Percentiles rank a stretch among this genome's conserved stretches.
phyloP scores from a whole-genome alignment of 805 yeast genomes.

The Pichia membranifaciens region DNA sequence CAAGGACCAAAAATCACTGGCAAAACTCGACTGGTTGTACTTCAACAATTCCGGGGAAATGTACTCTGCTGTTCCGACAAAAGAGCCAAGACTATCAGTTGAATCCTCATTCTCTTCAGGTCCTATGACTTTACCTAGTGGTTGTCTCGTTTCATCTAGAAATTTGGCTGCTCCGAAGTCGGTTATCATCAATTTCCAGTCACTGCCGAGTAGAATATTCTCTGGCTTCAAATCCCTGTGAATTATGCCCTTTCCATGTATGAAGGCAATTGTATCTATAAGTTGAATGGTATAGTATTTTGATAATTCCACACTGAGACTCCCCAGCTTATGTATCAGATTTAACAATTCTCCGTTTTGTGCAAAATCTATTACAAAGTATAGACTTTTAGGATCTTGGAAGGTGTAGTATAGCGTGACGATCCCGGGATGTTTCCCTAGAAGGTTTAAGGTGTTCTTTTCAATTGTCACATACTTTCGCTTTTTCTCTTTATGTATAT shows the following conservation, averaged over 20 bases:
- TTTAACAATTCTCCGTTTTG: slow-evolving; percentile 90
- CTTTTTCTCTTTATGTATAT: slow-evolving; percentile 89
- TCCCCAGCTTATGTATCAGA: slow-evolving; percentile 70
- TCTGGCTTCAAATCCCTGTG: slow-evolving; percentile 96
- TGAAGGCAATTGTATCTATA: slow-evolving; percentile 84
- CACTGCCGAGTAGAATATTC: slow-evolving; percentile 76
- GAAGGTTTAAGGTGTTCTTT: slow-evolving; percentile 77
- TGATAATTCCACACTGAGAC: slow-evolving; percentile 67
- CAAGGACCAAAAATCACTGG: slow-evolving; percentile 88
- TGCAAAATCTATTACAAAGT: slow-evolving; percentile 91
- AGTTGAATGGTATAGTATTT: slow-evolving; percentile 81
- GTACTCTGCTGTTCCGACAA: slow-evolving; percentile 97
- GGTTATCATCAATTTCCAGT: slow-evolving; percentile 84
- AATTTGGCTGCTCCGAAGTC: slow-evolving; percentile 98
- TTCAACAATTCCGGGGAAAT: slow-evolving; percentile 87
- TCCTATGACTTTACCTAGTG: background rate
- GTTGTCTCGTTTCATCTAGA: slow-evolving; percentile 32
- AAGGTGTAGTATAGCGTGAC: slow-evolving; percentile 89
- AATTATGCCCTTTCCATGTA: slow-evolving; percentile 83
- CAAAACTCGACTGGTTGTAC: slow-evolving; percentile 73
- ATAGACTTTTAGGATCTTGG: slow-evolving; percentile 82
- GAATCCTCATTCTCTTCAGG: slow-evolving; percentile 5
- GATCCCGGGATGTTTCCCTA: slow-evolving; percentile 93
- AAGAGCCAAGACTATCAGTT: slow-evolving; percentile 51
- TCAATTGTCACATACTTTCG: slow-evolving; percentile 95